These are phyloP conservation scores for Starmerella apicola DNA, from an alignment of 805 yeast species.

Conservation along the genomic window DNA sequence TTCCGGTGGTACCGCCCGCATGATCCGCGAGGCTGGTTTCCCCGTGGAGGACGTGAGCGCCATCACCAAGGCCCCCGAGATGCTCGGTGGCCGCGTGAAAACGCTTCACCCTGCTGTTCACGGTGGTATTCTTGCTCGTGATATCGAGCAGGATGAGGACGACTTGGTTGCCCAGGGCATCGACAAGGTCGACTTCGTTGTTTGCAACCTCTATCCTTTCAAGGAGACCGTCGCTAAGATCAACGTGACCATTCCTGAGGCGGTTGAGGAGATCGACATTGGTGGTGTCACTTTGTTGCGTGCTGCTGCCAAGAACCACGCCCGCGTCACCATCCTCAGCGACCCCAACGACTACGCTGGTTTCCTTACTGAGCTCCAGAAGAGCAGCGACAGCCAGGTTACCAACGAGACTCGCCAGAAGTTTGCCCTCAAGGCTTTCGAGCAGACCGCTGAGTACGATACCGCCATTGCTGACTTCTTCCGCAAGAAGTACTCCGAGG, in stretches of 20 bases:
- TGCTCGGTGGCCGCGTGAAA: slow-evolving; percentile 97
- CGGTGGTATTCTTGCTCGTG: slow-evolving; percentile 84
- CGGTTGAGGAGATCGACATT: slow-evolving; percentile 96
- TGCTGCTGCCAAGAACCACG: slow-evolving; percentile 98
- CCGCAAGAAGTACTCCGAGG: slow-evolving; percentile 93
- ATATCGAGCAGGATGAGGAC: slow-evolving; percentile 77
- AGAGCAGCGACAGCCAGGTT: slow-evolving; percentile 50
- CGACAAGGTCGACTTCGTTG: slow-evolving; percentile 92
- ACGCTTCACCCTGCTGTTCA: slow-evolving; percentile 98
- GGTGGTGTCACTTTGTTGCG: slow-evolving; percentile 96
- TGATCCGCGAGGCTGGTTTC: slow-evolving; percentile 95
- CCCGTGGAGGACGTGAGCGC: slow-evolving; percentile 92
- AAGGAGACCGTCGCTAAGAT: slow-evolving; percentile 93
- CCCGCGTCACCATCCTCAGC: slow-evolving; percentile 87
- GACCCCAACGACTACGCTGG: slow-evolving; percentile 89
- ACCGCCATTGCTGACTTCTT: slow-evolving; percentile 91
- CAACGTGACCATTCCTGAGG: slow-evolving; percentile 91
- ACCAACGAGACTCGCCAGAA: slow-evolving; percentile 62
- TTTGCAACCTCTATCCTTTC: slow-evolving; percentile 96
- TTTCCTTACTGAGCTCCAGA: slow-evolving; percentile 67
- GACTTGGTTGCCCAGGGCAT: slow-evolving; percentile 83
- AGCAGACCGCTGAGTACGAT: slow-evolving; percentile 97
- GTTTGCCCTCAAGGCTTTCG: slow-evolving; percentile 91
- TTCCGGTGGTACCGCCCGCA: slow-evolving; percentile 91
- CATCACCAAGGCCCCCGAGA: slow-evolving; percentile 97